Evolutionary conservation across 176 grass and related monocot species (phyloP), one percentile per base, ranked within the genome.

Genomic region (Urochloa ruziziensis): DNA sequence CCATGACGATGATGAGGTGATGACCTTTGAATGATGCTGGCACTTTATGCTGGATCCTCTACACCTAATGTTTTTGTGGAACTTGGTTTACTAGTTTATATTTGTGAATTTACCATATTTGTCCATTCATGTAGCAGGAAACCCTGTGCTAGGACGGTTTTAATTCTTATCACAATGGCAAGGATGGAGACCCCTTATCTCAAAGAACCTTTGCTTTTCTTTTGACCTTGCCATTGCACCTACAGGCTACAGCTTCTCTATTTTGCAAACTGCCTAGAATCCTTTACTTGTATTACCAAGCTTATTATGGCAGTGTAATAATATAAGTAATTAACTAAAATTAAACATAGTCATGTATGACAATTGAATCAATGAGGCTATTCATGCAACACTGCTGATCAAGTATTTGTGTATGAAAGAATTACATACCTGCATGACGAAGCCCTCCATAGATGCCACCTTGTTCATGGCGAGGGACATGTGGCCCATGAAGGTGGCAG

Each of bases 381-480:
- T n/a, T 58, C 11, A 23, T 24, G 5, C 48, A 58, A 12, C 25
- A 10, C 23, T 25, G 1, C 57, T 1, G 3, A 28, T 11, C 24
- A 63, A 63, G 6, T 18, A 63, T 33, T 66, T 37, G 0, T 67
- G 29, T 33, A 15, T 15, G 9, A 67, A 23, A 21, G 4, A 75
- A n/a, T 5, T 40, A 44, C 2, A 23, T 91, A 89, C 93, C 90
- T 92, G 90, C 70, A 85, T 80, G 83, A 94, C 81, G 74, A 88
- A 77, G 81, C 21, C 52, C 60, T 94, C 87, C 82, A 92, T 77
- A 40, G 90, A 18, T 19, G 85, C 65, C 4, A 85, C 82, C 87
- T 92, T 94, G 67, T 79, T 87, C 72, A 94, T 74, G 47, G 93
- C 90, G 49, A 90, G 28, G 37, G 84, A 86, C 87, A 94, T 88